Evolutionary conservation across 2,329 filamentous ascomycete species (phyloP).

Genomic region (Myriosclerotinia duriaeana): DNA sequence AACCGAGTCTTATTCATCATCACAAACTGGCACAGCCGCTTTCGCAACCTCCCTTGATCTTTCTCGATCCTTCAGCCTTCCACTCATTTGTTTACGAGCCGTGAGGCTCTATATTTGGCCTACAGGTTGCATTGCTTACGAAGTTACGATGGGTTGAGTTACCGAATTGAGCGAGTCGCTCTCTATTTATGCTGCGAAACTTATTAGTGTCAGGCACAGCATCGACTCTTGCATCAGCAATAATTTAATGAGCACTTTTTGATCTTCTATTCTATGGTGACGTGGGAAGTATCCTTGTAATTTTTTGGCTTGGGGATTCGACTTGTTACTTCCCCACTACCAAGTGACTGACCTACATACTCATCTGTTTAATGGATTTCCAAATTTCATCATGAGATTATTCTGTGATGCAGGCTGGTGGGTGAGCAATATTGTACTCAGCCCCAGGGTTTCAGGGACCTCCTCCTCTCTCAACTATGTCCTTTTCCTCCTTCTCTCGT

Average conservation of each 20-base stretch:
- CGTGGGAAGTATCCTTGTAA: background rate
- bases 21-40: slow-evolving; percentile 22
- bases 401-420: slow-evolving; percentile 19
- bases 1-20: slow-evolving; percentile 17
- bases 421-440: slow-evolving; percentile 18
- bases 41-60: slow-evolving; percentile 9
- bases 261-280: background rate
- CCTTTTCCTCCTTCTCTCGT: slow-evolving; percentile 19
- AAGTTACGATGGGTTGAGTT: slow-evolving; percentile 13
- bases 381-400: slow-evolving; percentile 14
- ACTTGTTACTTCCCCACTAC: slow-evolving; percentile 7
- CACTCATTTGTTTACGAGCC: slow-evolving; percentile 14
- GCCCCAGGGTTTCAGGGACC: slow-evolving; percentile 20
- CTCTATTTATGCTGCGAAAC: slow-evolving; percentile 21
- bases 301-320: slow-evolving; percentile 6
- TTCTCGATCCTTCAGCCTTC: slow-evolving; percentile 20
- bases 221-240: slow-evolving; percentile 23
- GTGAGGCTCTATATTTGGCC: slow-evolving; percentile 24
- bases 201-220: slow-evolving; percentile 22
- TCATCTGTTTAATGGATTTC: slow-evolving; percentile 7
- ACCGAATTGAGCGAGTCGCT: slow-evolving; percentile 22
- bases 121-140: slow-evolving; percentile 11
- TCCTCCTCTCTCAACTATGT: slow-evolving; percentile 15
- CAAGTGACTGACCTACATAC: slow-evolving; percentile 18
- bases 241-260: background rate